Conservation (phyloP, 345 rosid species). For the Eucalyptus marginata region DNA sequence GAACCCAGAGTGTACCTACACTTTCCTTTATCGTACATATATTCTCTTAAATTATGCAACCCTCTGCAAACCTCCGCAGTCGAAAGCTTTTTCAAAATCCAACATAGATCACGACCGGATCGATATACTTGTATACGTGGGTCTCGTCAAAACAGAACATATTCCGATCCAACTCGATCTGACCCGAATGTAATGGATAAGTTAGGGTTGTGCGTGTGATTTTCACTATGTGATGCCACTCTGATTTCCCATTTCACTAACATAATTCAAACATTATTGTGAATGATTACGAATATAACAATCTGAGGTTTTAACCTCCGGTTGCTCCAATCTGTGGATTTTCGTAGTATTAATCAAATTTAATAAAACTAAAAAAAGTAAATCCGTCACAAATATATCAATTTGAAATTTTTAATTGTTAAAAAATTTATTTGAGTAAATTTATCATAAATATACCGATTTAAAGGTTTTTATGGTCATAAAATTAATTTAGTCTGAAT, state of each 20-base stretch:
- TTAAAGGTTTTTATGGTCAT: too few species aligned
- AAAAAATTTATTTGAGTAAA: too few species aligned
- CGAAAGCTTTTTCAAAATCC: not conserved
- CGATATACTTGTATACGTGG: not conserved
- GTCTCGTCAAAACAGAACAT: not conserved
- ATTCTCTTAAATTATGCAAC: not conserved
- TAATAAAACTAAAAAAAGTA: too few species aligned
- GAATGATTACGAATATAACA: not conserved
- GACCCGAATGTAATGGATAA: not conserved
- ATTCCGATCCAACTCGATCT: not conserved
- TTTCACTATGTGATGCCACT: not conserved
- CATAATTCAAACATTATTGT: not conserved
- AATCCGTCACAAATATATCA: rapidly evolving
- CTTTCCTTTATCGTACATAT: not conserved
- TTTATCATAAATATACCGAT: too few species aligned
- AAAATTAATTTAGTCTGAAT: too few species aligned
- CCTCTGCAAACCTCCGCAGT: not conserved
- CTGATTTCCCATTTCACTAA: not conserved
- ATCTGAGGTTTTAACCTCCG: rapidly evolving
- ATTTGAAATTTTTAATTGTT: too few species aligned
- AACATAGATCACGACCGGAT: not conserved
- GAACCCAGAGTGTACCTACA: not conserved
- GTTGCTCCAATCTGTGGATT: too few species aligned
- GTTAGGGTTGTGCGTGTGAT: not conserved
- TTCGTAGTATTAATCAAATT: too few species aligned